phyloP scores from a whole-genome alignment of 1,284 basidiomycete species.

The Ustilago loliicola region DNA sequence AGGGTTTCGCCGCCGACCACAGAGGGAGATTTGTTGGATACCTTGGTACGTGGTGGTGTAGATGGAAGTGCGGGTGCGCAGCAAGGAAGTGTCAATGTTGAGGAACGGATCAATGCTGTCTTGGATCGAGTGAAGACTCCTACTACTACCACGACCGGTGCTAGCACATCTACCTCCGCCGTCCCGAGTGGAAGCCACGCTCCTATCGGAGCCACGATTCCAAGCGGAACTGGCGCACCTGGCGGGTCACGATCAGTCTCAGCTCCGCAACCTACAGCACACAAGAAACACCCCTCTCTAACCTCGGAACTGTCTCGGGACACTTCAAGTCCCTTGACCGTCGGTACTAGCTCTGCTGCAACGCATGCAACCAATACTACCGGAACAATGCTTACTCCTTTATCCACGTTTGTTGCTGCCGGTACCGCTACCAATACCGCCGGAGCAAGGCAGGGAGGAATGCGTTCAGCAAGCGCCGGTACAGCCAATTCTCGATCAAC shows the following conservation, averaged over 20 bases:
- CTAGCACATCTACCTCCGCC: no score
- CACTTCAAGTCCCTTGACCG: slow-evolving; percentile 42
- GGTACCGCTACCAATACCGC: background rate
- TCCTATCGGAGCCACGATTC: no score
- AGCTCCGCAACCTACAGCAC: slow-evolving; percentile 12
- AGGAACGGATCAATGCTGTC: slow-evolving; percentile 61
- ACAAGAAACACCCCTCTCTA: slow-evolving; percentile 50
- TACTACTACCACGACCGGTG: background rate
- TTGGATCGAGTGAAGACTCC: slow-evolving; percentile 47
- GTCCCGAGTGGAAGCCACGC: no score
- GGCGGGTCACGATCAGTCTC: background rate
- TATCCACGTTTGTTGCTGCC: slow-evolving; percentile 34
- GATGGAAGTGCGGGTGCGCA: slow-evolving; percentile 2
- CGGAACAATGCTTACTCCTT: slow-evolving; percentile 49
- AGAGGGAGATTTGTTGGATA: slow-evolving; percentile 52
- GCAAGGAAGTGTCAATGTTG: slow-evolving; percentile 28
- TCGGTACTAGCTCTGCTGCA: slow-evolving; percentile 39
- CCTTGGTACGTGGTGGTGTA: slow-evolving; percentile 25
- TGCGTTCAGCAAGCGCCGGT: slow-evolving; percentile 21
- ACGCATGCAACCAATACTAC: slow-evolving; percentile 48
- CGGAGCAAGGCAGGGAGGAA: background rate
- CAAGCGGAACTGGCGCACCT: no score
- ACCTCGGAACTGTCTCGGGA: slow-evolving; percentile 49
- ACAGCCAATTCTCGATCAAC: slow-evolving; percentile 19
- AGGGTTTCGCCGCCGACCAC: background rate